Conservation (phyloP, 305 asterid genomes). For the Solanum aculeatissimum region DNA sequence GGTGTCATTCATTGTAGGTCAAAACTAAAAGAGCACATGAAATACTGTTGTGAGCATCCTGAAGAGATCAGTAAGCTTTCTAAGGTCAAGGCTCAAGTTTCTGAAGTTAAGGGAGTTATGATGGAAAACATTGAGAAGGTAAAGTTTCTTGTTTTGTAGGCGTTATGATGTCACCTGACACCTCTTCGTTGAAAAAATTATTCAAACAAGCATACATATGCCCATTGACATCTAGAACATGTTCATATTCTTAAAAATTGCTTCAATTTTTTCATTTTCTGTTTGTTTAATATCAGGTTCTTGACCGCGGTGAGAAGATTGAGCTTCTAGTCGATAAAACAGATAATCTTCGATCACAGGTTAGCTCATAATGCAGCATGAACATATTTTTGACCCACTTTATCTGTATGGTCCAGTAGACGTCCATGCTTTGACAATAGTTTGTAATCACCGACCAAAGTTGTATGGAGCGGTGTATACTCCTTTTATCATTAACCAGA, state of each 20-base stretch:
- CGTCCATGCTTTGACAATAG: neutral
- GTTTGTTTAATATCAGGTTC: constrained; percentile 36
- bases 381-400: neutral
- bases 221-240: neutral
- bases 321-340: constrained; percentile 73
- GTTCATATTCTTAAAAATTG: neutral
- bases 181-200: neutral
- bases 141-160: neutral
- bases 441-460: neutral
- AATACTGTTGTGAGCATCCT: constrained; percentile 63
- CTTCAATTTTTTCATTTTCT: neutral
- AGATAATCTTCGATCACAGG: constrained; percentile 67
- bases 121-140: constrained; percentile 90
- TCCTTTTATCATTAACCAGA: neutral
- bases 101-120: constrained; percentile 81
- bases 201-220: too few relatives aligned
- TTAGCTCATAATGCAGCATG: constrained; percentile 3
- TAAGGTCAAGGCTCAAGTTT: constrained; percentile 67
- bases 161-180: neutral
- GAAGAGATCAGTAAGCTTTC: constrained; percentile 64
- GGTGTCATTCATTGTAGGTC: constrained; percentile 21
- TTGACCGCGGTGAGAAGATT: constrained; percentile 75
- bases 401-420: neutral
- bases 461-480: neutral
- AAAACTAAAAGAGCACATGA: constrained; percentile 63